These are phyloP conservation scores for Nakazawaea ishiwadae DNA, from an alignment of 805 yeast genomes.

Conservation along the genomic window DNA sequence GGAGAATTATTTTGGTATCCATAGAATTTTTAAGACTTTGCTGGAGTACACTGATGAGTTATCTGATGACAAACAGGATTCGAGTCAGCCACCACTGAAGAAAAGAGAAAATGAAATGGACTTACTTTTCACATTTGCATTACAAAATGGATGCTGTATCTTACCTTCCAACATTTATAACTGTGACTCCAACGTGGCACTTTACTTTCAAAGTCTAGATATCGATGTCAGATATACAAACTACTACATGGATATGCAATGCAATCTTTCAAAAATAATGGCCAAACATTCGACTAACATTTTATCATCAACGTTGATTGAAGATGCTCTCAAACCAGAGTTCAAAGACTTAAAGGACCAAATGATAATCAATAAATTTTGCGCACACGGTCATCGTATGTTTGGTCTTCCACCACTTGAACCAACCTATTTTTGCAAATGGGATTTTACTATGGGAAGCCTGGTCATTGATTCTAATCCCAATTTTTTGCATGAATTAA, in stretches of 20 bases:
- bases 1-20: constrained; percentile 90
- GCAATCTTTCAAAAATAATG: constrained; percentile 56
- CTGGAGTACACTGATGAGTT: constrained; percentile 61
- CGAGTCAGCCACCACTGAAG: too few relatives aligned
- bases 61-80: too few relatives aligned
- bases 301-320: constrained; percentile 18
- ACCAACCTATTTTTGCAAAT: constrained; percentile 83
- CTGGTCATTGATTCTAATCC: constrained; percentile 49
- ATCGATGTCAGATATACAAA: constrained; percentile 84
- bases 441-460: constrained; percentile 74
- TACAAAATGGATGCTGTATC: constrained; percentile 63
- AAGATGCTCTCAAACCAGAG: constrained; percentile 21
- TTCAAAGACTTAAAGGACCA: constrained; percentile 18
- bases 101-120: constrained; percentile 87
- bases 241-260: constrained; percentile 90
- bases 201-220: constrained; percentile 61
- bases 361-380: constrained; percentile 54
- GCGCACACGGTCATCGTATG: constrained; percentile 84
- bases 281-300: constrained; percentile 23
- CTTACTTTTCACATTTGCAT: constrained; percentile 65
- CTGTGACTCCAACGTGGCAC: constrained; percentile 52
- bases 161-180: constrained; percentile 74
- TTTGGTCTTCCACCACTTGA: constrained; percentile 89
- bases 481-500: constrained; percentile 37
- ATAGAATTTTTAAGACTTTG: constrained; percentile 75